Evolutionary conservation across 805 yeast genomes (phyloP).

Genomic region (Isabelozyma gotoi): DNA sequence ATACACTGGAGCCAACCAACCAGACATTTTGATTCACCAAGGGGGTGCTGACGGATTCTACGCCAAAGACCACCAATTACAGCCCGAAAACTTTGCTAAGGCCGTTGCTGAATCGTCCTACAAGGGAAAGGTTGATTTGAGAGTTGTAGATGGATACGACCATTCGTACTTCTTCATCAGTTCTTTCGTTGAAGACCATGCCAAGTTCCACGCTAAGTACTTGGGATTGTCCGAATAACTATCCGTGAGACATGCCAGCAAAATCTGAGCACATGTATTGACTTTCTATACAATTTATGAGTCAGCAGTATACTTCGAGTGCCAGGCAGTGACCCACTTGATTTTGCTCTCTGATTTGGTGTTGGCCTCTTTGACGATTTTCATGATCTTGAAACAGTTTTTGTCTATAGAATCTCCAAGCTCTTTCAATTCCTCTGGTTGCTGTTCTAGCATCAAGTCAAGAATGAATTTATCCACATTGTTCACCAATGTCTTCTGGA

Average conservation of each 20-base stretch:
- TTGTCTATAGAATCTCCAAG: slow-evolving; percentile 20
- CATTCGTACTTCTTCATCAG: slow-evolving; percentile 88
- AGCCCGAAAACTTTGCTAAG: slow-evolving; percentile 68
- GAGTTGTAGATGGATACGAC: slow-evolving; percentile 79
- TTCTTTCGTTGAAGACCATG: slow-evolving; percentile 77
- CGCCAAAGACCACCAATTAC: slow-evolving; percentile 57
- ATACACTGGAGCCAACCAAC: slow-evolving; percentile 52
- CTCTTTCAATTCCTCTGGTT: slow-evolving; percentile 35
- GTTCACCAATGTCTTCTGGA: slow-evolving; percentile 44
- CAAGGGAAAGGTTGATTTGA: slow-evolving; percentile 58
- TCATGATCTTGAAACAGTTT: slow-evolving; percentile 29
- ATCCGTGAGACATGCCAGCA: slow-evolving; percentile 1
- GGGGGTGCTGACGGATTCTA: slow-evolving; percentile 82
- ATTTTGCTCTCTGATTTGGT: slow-evolving; percentile 49
- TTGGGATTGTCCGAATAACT: slow-evolving; percentile 30
- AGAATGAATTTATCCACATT: slow-evolving; percentile 60
- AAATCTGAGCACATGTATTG: slow-evolving; percentile 40
- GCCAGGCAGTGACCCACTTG: slow-evolving; percentile 62
- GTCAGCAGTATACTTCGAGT: slow-evolving; percentile 33
- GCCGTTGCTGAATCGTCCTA: slow-evolving; percentile 59
- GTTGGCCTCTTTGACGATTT: slow-evolving; percentile 46
- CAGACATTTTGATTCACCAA: slow-evolving; percentile 73
- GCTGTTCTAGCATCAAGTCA: slow-evolving; percentile 50
- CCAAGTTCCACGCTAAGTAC: slow-evolving; percentile 80
- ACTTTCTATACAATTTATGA: slow-evolving; percentile 33